Conservation (phyloP, 176 grass and related monocot species). For the Thinopyrum elongatum region DNA sequence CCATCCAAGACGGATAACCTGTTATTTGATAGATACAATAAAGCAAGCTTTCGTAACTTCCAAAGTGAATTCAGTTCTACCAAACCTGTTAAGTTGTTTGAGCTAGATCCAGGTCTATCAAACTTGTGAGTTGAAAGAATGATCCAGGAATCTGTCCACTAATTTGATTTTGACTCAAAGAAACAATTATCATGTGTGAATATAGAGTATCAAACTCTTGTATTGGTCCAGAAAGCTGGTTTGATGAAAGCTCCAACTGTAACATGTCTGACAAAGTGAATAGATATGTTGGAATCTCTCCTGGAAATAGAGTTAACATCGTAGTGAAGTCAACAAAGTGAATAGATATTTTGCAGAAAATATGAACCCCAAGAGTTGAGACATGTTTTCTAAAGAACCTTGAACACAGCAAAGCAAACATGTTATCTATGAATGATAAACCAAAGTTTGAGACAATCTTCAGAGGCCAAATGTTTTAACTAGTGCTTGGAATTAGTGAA, state of each 20-base stretch:
- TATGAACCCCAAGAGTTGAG: not conserved
- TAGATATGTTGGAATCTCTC: not conserved
- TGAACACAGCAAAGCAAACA: no score
- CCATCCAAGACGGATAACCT: not conserved
- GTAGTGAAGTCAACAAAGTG: not conserved
- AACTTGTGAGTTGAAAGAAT: not conserved
- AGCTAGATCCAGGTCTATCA: not conserved
- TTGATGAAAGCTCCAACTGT: conserved; percentile 1
- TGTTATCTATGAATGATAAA: no score
- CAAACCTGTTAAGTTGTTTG: not conserved
- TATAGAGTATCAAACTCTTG: not conserved
- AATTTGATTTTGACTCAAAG: not conserved
- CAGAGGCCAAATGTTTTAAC: no score
- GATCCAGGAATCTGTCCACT: conserved; percentile 15
- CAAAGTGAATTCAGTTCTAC: not conserved
- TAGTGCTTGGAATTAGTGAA: no score
- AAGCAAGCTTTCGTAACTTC: not conserved
- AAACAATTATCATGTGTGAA: not conserved
- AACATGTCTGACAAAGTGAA: conserved; percentile 1
- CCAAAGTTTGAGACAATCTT: no score
- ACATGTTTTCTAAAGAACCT: not conserved
- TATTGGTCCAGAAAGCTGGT: conserved; percentile 13
- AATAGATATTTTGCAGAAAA: not conserved
- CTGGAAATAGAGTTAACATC: conserved; percentile 3
- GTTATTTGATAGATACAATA: not conserved